These are phyloP conservation scores for Phragmites australis DNA, from an alignment of 176 grass and related monocot species.

Conservation along the genomic window DNA sequence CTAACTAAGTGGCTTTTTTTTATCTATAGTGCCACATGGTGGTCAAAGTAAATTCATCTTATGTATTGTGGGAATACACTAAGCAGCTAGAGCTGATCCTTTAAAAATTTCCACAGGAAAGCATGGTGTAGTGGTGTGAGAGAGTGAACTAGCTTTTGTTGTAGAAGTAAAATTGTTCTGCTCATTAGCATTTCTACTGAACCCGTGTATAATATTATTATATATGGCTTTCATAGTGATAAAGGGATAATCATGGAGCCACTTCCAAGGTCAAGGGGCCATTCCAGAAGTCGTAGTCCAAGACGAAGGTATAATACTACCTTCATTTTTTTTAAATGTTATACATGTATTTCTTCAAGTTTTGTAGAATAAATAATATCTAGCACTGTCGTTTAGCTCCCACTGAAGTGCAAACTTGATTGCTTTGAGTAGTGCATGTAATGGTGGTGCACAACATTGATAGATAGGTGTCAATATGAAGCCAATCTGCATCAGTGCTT, in stretches of 20 bases:
- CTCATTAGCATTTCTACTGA: not conserved
- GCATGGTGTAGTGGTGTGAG: not conserved
- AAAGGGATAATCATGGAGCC: constrained; percentile 83
- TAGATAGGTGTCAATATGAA: not conserved
- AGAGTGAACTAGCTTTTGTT: not conserved
- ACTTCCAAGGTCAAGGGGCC: constrained; percentile 49
- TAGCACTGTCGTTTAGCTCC: not conserved
- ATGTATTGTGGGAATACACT: not conserved
- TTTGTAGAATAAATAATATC: not conserved
- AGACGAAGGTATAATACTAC: constrained; percentile 53
- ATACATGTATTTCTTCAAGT: constrained; percentile 1
- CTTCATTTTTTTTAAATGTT: not conserved
- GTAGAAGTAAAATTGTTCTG: not conserved
- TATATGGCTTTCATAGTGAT: constrained; percentile 50
- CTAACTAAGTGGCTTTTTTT: too few species aligned
- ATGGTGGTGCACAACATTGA: not conserved
- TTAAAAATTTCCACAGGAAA: not conserved
- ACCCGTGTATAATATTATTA: not conserved
- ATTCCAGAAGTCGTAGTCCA: constrained; percentile 90
- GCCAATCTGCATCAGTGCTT: not conserved
- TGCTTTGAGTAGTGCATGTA: not conserved
- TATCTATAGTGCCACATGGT: not conserved
- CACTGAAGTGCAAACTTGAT: not conserved
- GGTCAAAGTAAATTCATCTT: constrained; percentile 8
- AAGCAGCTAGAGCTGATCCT: not conserved